Percentiles rank a stretch among this genome's conserved stretches.
phyloP scores from a whole-genome alignment of 805 yeast genomes.

The Cyberlindnera mississippiensis region DNA sequence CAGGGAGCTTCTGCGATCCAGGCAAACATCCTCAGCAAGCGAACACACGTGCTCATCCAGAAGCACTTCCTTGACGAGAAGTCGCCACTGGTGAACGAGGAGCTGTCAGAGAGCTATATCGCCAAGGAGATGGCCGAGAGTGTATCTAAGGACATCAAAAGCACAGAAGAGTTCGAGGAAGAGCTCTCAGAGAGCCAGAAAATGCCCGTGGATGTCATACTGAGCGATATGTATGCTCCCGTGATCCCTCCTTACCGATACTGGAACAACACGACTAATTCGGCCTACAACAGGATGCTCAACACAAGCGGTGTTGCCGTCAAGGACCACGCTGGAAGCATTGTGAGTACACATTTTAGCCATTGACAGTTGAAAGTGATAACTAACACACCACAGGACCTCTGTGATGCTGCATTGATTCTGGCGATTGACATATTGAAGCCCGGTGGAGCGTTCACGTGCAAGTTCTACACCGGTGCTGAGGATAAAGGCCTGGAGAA shows the following conservation, averaged over 20 bases:
- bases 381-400: constrained; percentile 41
- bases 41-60: constrained; percentile 55
- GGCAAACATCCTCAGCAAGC: constrained; percentile 74
- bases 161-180: constrained; percentile 9
- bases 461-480: constrained; percentile 81
- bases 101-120: constrained; percentile 28
- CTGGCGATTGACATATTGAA: constrained; percentile 68
- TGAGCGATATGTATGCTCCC: constrained; percentile 83
- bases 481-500: constrained; percentile 67
- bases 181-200: constrained; percentile 5
- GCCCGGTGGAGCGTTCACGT: constrained; percentile 68
- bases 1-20: constrained; percentile 75
- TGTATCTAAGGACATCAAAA: constrained; percentile 10
- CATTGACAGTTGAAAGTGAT: not conserved
- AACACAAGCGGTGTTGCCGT: constrained; percentile 82
- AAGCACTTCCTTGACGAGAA: constrained; percentile 37
- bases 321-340: constrained; percentile 78
- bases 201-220: constrained; percentile 56
- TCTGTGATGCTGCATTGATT: constrained; percentile 87
- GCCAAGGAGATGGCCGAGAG: constrained; percentile 26
- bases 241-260: constrained; percentile 47
- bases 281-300: constrained; percentile 84
- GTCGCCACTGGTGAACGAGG: constrained; percentile 8
- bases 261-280: constrained; percentile 67
- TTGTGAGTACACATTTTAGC: constrained; percentile 39